phyloP scores from a whole-genome alignment of 139 green algal species.

The Chlorella ohadii region DNA sequence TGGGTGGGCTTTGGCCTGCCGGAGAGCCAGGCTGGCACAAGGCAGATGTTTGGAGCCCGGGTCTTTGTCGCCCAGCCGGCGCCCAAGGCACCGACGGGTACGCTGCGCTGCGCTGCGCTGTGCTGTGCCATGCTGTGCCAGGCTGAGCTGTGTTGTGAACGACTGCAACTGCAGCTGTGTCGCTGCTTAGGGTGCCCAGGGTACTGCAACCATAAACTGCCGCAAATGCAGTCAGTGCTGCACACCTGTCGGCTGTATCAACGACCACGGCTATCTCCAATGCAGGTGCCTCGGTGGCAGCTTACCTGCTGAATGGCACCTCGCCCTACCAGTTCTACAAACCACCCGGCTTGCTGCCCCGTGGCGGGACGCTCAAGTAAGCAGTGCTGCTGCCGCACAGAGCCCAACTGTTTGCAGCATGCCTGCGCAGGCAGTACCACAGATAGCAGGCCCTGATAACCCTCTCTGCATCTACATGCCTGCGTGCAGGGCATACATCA shows the following conservation, averaged over 20 bases:
- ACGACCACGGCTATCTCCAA: no score
- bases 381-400: background rate
- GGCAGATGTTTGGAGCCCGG: background rate
- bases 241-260: no score
- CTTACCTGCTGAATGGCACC: background rate
- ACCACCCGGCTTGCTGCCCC: background rate
- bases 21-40: background rate
- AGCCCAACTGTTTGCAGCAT: background rate
- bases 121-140: background rate
- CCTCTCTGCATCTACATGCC: background rate
- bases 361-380: background rate
- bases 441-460: background rate
- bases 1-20: constrained; percentile 14
- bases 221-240: no score
- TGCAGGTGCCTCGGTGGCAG: background rate
- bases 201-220: no score
- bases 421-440: background rate
- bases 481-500: background rate
- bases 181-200: background rate
- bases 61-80: background rate
- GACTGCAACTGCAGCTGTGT: background rate
- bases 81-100: background rate
- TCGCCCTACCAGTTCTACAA: background rate
- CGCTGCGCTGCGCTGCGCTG: background rate
- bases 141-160: background rate